Conservation (phyloP, 139 green algal species). For the Chlamydomonas asymmetrica region DNA sequence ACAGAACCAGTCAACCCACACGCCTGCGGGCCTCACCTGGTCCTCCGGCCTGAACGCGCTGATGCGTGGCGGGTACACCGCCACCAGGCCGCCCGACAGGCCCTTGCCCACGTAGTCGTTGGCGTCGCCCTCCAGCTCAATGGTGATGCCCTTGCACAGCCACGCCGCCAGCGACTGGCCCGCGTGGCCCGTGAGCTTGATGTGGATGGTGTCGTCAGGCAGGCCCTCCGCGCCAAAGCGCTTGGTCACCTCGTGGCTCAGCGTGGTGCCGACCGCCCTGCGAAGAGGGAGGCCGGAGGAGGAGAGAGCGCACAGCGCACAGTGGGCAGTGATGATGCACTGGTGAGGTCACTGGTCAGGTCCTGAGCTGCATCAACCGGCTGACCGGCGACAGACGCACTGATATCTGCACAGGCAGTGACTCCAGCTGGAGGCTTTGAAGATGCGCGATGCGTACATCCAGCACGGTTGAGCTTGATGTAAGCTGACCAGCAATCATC, state of each 20-base stretch:
- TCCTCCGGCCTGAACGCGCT: slow-evolving; percentile 79
- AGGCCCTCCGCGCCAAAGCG: slow-evolving; percentile 78
- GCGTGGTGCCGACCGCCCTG: slow-evolving; percentile 87
- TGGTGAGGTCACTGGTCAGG: too few species aligned
- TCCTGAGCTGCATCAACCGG: too few species aligned
- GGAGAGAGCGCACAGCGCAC: not conserved
- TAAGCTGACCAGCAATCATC: too few species aligned
- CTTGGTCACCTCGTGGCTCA: slow-evolving; percentile 89
- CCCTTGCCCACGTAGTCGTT: slow-evolving; percentile 98
- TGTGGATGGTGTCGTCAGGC: slow-evolving; percentile 83
- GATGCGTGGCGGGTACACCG: slow-evolving; percentile 73
- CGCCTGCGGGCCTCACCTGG: too few species aligned
- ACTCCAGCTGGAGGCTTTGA: too few species aligned
- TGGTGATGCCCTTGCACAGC: slow-evolving; percentile 76
- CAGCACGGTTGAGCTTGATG: too few species aligned
- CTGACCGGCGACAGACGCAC: too few species aligned
- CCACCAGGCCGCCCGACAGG: slow-evolving; percentile 75
- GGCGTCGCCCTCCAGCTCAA: slow-evolving; percentile 91
- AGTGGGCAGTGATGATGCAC: not conserved
- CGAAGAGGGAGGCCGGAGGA: slow-evolving; percentile 5
- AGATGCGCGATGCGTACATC: too few species aligned
- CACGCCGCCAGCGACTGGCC: slow-evolving; percentile 90
- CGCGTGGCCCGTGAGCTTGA: slow-evolving; percentile 88
- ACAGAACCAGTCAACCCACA: too few species aligned
- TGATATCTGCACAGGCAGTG: too few species aligned